Evolutionary conservation across 495 filamentous ascomycete species (phyloP).

Genomic region (Penicillium longicatenatum): DNA sequence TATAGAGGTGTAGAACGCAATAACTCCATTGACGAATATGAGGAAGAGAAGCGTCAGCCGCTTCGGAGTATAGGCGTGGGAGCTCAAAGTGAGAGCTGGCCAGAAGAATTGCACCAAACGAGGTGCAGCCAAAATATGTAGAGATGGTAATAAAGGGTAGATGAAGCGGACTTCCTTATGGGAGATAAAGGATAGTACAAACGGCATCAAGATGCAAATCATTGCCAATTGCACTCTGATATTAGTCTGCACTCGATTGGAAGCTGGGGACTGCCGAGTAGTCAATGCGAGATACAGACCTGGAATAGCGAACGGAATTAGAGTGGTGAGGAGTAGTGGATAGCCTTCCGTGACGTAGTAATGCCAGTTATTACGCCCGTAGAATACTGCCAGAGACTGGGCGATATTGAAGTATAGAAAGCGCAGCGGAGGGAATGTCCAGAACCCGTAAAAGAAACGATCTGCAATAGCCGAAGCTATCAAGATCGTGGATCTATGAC

Average conservation of each 20-base stretch:
- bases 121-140: slow-evolving; percentile 78
- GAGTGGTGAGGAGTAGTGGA: slow-evolving; percentile 82
- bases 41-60: slow-evolving; percentile 57
- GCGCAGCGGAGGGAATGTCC: slow-evolving; percentile 86
- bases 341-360: slow-evolving; percentile 92
- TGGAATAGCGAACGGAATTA: slow-evolving; percentile 70
- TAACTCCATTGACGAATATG: slow-evolving; percentile 64
- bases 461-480: slow-evolving; percentile 68
- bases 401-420: slow-evolving; percentile 93
- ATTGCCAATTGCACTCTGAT: slow-evolving; percentile 61
- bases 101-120: slow-evolving; percentile 68
- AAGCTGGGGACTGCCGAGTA: slow-evolving; percentile 29
- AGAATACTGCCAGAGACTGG: slow-evolving; percentile 84
- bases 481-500: slow-evolving; percentile 54
- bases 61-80: slow-evolving; percentile 38
- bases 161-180: slow-evolving; percentile 99
- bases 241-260: slow-evolving; percentile 32
- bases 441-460: slow-evolving; percentile 78
- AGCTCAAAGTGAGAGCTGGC: slow-evolving; percentile 36
- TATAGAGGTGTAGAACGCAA: slow-evolving; percentile 72
- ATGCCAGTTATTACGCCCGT: slow-evolving; percentile 87
- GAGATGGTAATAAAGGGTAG: slow-evolving; percentile 83
- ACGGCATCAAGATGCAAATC: slow-evolving; percentile 60
- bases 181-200: slow-evolving; percentile 72
- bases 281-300: slow-evolving; percentile 61